Evolutionary conservation across 352 stramenopile genomes (phyloP), one percentile per base, ranked within the genome.

Genomic region (Pythium aphanidermatum): DNA sequence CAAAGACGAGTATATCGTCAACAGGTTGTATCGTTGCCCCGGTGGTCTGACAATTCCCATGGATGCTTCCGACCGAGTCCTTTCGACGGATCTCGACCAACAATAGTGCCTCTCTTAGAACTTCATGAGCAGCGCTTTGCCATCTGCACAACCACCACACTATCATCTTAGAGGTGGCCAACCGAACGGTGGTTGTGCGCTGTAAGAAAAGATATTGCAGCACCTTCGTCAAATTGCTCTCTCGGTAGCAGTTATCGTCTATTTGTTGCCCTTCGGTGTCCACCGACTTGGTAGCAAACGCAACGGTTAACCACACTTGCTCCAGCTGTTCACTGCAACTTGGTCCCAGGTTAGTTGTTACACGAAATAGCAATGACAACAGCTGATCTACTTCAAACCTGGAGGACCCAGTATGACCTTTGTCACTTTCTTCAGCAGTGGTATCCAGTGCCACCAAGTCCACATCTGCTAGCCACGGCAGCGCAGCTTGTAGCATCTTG

Each of bases 81-180:
- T 30, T 34, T 7, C 57, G 44, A 14, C 57, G 44, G 8, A 27
- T 25, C n/a, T 65, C 57, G 2, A 60, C 40, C 2, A 53, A 19
- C 5, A 60, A n/a, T 0, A 70, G 27, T 7, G 65, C 37, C 9
- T 47, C 46, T 4, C 50, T 51, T 3, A 83, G 34, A 0, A 84
- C 67, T 25, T 80, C 64, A 7, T 69, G 36, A 2, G 67, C 69
- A 9, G 71, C 64, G 34, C 65, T 56, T 16, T 88, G 68, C 73
- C 73, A 84, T 9, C 73, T 64, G 60, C 70, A 73, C 1, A 88
- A 46, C 71, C 71, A 86, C 76, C 76, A 86, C 28, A 84, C 30
- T 13, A 83, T 33, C 1, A 55, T 70, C 43, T 78, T 82, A 2
- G 76, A 52, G 6, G 76, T 83, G 24, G 65, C 57, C 8, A 80